A percentile compares a stretch with the other conserved stretches of the same genome.
Evolutionary conservation across 768 basidiomycete species (phyloP).

Genomic region (Clitopilus hobsonii): DNA sequence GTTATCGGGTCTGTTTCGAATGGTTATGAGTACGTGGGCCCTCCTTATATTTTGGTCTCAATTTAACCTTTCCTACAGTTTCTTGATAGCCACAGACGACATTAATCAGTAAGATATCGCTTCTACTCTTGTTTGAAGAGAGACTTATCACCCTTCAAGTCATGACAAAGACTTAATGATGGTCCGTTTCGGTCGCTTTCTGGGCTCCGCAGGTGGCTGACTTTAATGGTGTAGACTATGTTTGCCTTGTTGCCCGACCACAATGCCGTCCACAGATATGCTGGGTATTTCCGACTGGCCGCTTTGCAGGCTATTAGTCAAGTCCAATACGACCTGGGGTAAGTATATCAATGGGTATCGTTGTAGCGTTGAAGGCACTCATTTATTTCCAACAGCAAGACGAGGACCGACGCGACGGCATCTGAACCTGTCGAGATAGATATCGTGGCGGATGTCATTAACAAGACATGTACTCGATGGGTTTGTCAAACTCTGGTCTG

Average conservation of each 20-base stretch:
- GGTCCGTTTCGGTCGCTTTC: conserved; percentile 4
- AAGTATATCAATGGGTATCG: too few species aligned
- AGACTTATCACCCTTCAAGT: conserved; percentile 2
- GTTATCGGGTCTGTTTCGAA: conserved; percentile 12
- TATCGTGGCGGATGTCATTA: conserved; percentile 19
- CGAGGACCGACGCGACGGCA: not conserved
- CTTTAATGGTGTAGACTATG: conserved; percentile 8
- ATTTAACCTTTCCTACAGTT: conserved; percentile 3
- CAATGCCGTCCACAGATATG: conserved; percentile 10
- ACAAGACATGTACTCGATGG: conserved; percentile 21
- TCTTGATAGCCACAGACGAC: conserved; percentile 15
- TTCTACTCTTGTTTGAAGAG: not conserved
- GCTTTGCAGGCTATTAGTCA: conserved; percentile 10
- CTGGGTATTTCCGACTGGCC: conserved; percentile 11
- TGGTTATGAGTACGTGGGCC: conserved; percentile 15
- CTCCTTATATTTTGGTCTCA: not conserved
- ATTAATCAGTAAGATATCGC: conserved; percentile 8
- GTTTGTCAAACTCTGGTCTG: conserved; percentile 20
- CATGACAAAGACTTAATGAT: conserved; percentile 17
- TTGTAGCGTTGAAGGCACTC: too few species aligned
- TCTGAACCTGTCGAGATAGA: conserved; percentile 8
- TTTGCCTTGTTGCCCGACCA: conserved; percentile 15
- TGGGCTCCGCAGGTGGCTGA: not conserved
- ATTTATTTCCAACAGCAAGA: too few species aligned
- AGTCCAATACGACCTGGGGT: conserved; percentile 5